Conservation (phyloP, 345 rosid species). For the Dipteronia sinensis region DNA sequence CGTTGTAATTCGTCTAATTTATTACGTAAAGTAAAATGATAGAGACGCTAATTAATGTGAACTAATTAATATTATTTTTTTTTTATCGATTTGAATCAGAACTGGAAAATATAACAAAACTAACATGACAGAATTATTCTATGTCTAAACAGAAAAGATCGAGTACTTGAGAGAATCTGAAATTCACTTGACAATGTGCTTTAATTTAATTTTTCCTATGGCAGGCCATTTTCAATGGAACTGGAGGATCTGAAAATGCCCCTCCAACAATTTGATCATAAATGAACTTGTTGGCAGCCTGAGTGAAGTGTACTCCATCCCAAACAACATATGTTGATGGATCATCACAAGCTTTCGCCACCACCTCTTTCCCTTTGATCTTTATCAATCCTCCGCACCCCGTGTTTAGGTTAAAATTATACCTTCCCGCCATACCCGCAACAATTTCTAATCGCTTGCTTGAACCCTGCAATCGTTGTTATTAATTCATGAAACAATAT, state of each 20-base stretch:
- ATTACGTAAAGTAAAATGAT: too few species aligned
- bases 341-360: constrained; percentile 51
- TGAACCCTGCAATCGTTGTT: constrained; percentile 49
- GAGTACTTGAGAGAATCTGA: too few species aligned
- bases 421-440: constrained; percentile 89
- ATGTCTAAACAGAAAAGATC: too few species aligned
- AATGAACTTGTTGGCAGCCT: constrained; percentile 50
- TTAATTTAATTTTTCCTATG: constrained; percentile 2
- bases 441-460: constrained; percentile 55
- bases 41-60: too few species aligned
- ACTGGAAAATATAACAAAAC: too few species aligned
- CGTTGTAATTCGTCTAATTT: too few species aligned
- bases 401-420: constrained; percentile 49
- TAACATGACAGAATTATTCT: background rate
- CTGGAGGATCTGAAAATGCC: constrained; percentile 41
- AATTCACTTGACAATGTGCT: background rate
- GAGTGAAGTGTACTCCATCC: constrained; percentile 60
- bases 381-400: constrained; percentile 54
- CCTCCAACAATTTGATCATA: constrained; percentile 37
- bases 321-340: constrained; percentile 45
- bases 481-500: background rate
- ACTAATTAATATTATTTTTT: too few species aligned
- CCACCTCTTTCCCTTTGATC: constrained; percentile 45
- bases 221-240: constrained; percentile 47
- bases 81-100: too few species aligned